phyloP scores from a whole-genome alignment of 148 eudicot species.

The Spergularia bocconei region DNA sequence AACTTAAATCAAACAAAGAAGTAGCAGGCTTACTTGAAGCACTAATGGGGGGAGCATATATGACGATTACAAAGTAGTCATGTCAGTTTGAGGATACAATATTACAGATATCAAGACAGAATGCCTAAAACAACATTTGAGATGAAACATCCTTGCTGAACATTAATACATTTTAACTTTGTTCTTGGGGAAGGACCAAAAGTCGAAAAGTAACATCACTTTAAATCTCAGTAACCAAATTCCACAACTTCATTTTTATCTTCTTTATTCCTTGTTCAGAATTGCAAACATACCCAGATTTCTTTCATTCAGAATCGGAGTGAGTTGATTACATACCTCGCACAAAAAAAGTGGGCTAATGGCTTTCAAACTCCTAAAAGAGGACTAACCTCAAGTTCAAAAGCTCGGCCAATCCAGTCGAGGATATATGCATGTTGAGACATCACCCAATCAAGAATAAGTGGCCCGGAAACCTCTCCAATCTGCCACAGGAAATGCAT shows the following conservation, averaged over 20 bases:
- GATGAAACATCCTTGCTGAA: background rate
- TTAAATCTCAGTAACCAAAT: too few species aligned
- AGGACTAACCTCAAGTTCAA: conserved; percentile 76
- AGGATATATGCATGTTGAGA: conserved; percentile 70
- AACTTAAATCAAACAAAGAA: background rate
- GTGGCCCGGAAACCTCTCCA: conserved; percentile 57
- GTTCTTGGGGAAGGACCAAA: too few species aligned
- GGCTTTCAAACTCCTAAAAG: background rate
- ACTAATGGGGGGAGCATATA: background rate
- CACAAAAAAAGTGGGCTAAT: background rate
- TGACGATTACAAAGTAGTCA: conserved; percentile 1
- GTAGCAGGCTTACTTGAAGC: background rate
- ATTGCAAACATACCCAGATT: background rate
- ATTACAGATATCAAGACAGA: background rate
- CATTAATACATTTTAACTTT: too few species aligned
- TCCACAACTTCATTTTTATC: too few species aligned
- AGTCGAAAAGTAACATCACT: too few species aligned
- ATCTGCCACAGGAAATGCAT: conserved; percentile 45
- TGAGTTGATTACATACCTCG: background rate
- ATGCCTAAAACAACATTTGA: background rate
- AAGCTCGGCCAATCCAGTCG: conserved; percentile 89
- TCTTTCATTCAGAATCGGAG: background rate
- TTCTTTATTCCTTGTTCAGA: too few species aligned
- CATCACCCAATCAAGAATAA: conserved; percentile 90
- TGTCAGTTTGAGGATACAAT: background rate